phyloP scores from a whole-genome alignment of 1,284 basidiomycete species.

The Ceratobasidium sp. region DNA sequence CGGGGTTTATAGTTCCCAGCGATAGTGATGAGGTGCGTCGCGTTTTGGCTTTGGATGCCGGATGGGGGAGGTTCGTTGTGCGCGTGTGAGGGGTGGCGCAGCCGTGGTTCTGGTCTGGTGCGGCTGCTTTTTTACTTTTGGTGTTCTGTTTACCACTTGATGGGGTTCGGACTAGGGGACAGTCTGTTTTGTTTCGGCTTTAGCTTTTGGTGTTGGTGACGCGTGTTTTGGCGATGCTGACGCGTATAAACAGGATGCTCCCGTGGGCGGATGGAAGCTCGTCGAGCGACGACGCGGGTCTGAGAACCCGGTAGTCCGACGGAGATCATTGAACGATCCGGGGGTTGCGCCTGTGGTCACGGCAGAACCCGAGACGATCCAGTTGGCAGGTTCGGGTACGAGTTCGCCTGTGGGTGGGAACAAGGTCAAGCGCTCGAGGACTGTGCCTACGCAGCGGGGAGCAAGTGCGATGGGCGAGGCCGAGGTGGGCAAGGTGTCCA shows the following conservation, averaged over 20 bases:
- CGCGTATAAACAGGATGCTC: conserved; percentile 44
- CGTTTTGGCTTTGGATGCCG: conserved; percentile 25
- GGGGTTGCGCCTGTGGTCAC: background rate
- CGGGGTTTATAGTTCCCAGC: conserved; percentile 43
- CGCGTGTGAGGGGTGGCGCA: background rate
- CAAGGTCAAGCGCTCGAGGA: conserved; percentile 22
- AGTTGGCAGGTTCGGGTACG: background rate
- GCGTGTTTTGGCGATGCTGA: background rate
- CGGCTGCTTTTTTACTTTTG: conserved; percentile 21
- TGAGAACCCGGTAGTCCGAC: conserved; percentile 10
- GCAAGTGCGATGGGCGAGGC: background rate
- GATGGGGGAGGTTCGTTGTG: conserved; percentile 20
- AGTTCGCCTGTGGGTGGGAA: background rate
- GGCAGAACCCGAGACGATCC: conserved; percentile 22
- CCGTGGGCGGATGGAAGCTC: conserved; percentile 62
- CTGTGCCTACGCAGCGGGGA: conserved; percentile 9
- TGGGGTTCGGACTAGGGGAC: background rate
- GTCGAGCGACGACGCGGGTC: conserved; percentile 53
- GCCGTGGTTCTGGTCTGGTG: conserved; percentile 9
- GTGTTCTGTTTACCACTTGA: background rate
- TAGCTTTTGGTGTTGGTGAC: no score
- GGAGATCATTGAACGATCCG: conserved; percentile 16
- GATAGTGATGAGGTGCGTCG: conserved; percentile 42
- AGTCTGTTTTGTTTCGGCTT: background rate
- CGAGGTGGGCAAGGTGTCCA: conserved; percentile 2